phyloP scores from a whole-genome alignment of 1,139 yeast genomes.

The Barnettozyma hawaiiensis region DNA sequence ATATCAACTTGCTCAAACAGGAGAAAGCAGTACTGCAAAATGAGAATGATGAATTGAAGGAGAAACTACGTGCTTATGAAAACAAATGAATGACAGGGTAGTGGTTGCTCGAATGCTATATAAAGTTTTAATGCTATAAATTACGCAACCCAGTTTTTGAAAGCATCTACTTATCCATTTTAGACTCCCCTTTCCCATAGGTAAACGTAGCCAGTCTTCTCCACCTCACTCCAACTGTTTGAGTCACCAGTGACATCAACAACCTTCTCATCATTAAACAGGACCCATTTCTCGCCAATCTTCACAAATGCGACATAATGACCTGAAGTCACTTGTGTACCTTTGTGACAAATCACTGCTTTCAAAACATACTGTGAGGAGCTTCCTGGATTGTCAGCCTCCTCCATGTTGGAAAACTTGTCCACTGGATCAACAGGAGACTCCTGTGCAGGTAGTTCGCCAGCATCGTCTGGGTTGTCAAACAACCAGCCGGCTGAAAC shows the following conservation, averaged over 20 bases:
- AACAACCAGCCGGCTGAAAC: conserved; percentile 86
- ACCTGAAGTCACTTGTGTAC: conserved; percentile 90
- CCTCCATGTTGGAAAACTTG: conserved; percentile 15
- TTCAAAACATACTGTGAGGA: conserved; percentile 44
- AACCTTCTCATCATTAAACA: conserved; percentile 92
- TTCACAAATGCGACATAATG: conserved; percentile 85
- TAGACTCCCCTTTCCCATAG: conserved; percentile 31
- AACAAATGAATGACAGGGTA: background rate
- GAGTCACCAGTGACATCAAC: conserved; percentile 56
- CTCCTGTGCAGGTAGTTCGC: conserved; percentile 28
- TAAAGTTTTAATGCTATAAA: background rate
- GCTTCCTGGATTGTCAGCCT: conserved; percentile 9
- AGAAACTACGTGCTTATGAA: conserved; percentile 29
- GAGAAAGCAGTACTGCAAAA: conserved; percentile 45
- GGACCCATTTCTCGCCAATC: conserved; percentile 54
- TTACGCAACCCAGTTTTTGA: no score
- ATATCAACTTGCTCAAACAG: conserved; percentile 52
- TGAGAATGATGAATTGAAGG: conserved; percentile 41
- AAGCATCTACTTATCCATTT: no score
- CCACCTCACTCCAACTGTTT: conserved; percentile 56
- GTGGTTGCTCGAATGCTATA: no score
- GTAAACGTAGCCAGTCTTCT: conserved; percentile 59
- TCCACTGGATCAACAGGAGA: background rate
- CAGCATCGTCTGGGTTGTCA: conserved; percentile 58
- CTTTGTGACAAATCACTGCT: conserved; percentile 89